Conservation (phyloP, 768 basidiomycete genomes). For the Infundibulicybe gibba region DNA sequence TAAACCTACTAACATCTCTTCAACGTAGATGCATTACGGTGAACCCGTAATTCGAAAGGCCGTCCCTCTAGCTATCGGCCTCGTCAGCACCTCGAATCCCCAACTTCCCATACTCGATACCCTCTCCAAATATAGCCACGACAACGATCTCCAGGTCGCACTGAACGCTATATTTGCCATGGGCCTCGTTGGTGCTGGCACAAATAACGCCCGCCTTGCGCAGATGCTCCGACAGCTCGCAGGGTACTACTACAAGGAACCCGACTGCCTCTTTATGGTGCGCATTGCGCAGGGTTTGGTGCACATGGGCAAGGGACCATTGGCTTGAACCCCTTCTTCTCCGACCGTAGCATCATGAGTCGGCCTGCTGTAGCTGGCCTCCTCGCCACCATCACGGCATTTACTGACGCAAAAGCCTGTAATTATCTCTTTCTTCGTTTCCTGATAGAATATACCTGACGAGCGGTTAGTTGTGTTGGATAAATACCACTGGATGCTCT, state of each 20-base stretch:
- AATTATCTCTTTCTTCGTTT: constrained; percentile 32
- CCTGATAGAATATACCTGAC: neutral
- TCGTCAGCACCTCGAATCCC: constrained; percentile 94
- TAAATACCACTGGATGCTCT: constrained; percentile 98
- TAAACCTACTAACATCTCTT: constrained; percentile 11
- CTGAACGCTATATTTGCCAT: constrained; percentile 98
- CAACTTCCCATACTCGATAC: constrained; percentile 94
- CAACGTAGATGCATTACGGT: constrained; percentile 93
- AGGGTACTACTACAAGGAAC: constrained; percentile 97
- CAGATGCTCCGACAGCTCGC: constrained; percentile 98
- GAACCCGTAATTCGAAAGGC: constrained; percentile 89
- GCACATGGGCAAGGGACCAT: constrained; percentile 99
- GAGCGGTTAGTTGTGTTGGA: constrained; percentile 77
- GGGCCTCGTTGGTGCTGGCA: constrained; percentile 97
- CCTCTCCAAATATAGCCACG: constrained; percentile 97
- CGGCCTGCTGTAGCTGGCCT: constrained; percentile 87
- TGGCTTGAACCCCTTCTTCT: constrained; percentile 95
- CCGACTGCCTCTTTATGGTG: constrained; percentile 95
- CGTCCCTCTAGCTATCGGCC: constrained; percentile 91
- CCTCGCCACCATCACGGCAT: constrained; percentile 83
- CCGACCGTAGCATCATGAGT: constrained; percentile 87
- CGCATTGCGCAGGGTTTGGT: constrained; percentile 94
- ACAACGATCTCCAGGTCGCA: constrained; percentile 95
- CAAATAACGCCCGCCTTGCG: constrained; percentile 96
- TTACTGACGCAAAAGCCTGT: constrained; percentile 94